These are phyloP conservation scores for Pyronema omphalodes DNA, from an alignment of 495 filamentous ascomycete genomes.

Conservation along the genomic window DNA sequence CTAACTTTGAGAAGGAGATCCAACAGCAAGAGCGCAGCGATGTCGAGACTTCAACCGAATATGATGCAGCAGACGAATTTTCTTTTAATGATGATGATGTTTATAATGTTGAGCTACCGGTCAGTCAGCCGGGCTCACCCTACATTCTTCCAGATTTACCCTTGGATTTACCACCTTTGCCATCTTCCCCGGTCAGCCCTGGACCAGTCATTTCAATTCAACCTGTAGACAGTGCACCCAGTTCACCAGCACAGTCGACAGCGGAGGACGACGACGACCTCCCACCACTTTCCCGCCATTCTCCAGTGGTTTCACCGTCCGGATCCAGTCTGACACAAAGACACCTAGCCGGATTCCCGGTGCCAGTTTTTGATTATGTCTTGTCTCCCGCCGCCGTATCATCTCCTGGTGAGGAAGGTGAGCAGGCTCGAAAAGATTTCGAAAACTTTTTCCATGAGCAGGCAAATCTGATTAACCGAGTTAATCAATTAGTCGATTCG, in stretches of 20 bases:
- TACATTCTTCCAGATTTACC: not conserved
- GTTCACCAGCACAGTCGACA: not conserved
- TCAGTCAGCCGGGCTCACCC: not conserved
- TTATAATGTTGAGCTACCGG: not conserved
- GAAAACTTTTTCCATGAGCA: too few species aligned
- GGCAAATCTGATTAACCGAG: too few species aligned
- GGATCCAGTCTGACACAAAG: not conserved
- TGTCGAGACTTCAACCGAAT: not conserved
- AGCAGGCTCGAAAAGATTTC: too few species aligned
- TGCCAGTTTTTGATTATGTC: too few species aligned
- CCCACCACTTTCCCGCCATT: not conserved
- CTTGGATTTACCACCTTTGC: not conserved
- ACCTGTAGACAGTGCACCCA: not conserved
- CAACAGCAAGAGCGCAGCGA: not conserved
- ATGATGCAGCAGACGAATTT: not conserved
- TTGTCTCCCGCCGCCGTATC: too few species aligned
- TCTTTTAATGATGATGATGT: not conserved
- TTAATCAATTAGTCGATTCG: too few species aligned
- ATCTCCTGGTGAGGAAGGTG: too few species aligned
- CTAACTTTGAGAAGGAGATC: slow-evolving; percentile 2
- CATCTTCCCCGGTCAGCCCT: not conserved
- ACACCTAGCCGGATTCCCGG: too few species aligned
- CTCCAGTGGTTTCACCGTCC: not conserved
- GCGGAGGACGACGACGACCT: not conserved
- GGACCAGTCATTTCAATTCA: too few species aligned